A percentile compares a stretch with the other conserved stretches of the same genome.
These are phyloP conservation scores for Rhynchospora breviuscula DNA, from an alignment of 176 grass and related monocot species.

Conservation along the genomic window DNA sequence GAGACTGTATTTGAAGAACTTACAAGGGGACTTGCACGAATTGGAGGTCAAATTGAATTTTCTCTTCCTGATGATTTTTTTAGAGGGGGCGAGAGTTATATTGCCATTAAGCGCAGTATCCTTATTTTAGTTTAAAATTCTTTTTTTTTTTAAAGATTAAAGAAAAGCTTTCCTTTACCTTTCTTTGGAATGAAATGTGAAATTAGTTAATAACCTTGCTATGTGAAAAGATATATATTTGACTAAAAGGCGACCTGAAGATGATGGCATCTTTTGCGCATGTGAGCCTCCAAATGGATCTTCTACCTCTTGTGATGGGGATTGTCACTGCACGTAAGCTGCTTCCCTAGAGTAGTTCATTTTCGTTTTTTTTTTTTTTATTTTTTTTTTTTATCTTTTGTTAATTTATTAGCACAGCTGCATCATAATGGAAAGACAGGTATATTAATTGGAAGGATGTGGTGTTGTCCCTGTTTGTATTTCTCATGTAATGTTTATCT, in stretches of 20 bases:
- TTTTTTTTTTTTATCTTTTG: neutral
- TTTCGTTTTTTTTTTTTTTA: neutral
- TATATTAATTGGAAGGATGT: no score
- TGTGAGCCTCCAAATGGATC: conserved; percentile 52
- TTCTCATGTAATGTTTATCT: no score
- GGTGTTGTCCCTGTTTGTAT: no score
- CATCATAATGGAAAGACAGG: no score
- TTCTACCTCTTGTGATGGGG: conserved; percentile 49
- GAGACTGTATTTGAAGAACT: conserved; percentile 15
- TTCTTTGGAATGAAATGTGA: neutral
- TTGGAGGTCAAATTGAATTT: conserved; percentile 9
- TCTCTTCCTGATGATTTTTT: conserved; percentile 30
- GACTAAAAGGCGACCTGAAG: conserved; percentile 66
- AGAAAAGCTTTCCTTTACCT: neutral
- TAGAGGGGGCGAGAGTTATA: conserved; percentile 13
- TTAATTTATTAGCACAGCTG: conserved; percentile 24
- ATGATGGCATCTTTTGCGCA: conserved; percentile 86
- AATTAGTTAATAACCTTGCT: conserved; percentile 12
- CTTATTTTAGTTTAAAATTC: neutral
- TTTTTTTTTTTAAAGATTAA: no score
- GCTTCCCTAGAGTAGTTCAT: conserved; percentile 3
- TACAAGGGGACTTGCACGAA: neutral
- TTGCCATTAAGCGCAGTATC: conserved; percentile 29
- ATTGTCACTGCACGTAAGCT: conserved; percentile 79
- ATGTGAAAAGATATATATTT: conserved; percentile 60